phyloP scores from a whole-genome alignment of 179 eudicot species.

The Nepenthes alata region DNA sequence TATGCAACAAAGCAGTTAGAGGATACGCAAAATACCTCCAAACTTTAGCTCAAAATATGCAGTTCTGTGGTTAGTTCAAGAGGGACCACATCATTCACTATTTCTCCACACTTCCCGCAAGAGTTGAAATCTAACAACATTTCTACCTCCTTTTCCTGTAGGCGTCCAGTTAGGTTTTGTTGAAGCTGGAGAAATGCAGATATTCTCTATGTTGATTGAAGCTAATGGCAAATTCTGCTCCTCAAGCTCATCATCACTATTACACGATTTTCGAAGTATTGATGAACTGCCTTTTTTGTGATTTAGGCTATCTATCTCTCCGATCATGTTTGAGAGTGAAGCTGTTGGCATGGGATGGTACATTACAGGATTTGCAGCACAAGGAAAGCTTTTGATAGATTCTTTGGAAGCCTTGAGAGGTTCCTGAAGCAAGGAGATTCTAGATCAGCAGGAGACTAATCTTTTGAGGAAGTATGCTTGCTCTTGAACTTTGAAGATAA shows the following conservation, averaged over 20 bases:
- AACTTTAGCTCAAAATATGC: not conserved
- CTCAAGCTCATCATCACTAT: slow-evolving; percentile 88
- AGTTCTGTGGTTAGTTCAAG: not conserved
- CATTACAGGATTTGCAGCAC: slow-evolving; percentile 42
- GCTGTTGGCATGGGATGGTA: slow-evolving; percentile 53
- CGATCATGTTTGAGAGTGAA: slow-evolving; percentile 36
- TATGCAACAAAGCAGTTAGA: no score
- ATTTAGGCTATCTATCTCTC: slow-evolving; percentile 37
- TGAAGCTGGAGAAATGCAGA: slow-evolving; percentile 23
- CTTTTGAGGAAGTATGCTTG: not conserved
- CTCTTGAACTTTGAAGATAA: no score
- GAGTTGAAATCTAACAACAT: slow-evolving; percentile 57
- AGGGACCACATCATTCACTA: slow-evolving; percentile 22
- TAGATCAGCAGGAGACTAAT: not conserved
- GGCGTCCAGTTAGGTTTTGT: slow-evolving; percentile 48
- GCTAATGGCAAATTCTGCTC: slow-evolving; percentile 58
- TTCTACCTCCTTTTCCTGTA: slow-evolving; percentile 41
- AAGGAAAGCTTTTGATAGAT: slow-evolving; percentile 39
- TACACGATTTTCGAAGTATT: slow-evolving; percentile 57
- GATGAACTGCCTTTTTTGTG: slow-evolving; percentile 47
- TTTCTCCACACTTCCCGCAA: slow-evolving; percentile 73
- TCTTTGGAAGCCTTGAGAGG: slow-evolving; percentile 22
- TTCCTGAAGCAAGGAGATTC: slow-evolving; percentile 29
- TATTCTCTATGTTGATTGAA: slow-evolving; percentile 40
- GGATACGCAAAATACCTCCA: no score